Base-by-base conservation (phyloP, 768 basidiomycete species). In the Podaxis pistillaris region DNA sequence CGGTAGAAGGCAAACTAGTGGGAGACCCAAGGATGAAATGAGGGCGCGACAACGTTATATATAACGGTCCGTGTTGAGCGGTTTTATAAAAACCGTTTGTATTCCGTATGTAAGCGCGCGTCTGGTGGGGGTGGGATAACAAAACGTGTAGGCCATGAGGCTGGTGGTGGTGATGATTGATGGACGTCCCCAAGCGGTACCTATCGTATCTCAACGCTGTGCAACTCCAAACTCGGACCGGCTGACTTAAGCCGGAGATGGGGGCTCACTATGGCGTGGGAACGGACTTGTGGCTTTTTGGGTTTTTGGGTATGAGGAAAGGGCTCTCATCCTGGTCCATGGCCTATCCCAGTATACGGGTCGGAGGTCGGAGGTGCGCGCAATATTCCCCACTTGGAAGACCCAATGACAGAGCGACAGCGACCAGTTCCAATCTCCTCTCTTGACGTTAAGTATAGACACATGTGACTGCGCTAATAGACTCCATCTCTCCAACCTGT, bases 81-180 rank as follows among this genome's bases (percentile, higher is more conserved):
- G 52, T 49, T 30, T 24, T 33, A 33, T 46, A 6, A 33, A 33
- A 36, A 46, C 58, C 58, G 63, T 26, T 7, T 53, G 44, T 24
- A 60, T 64, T 64, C 63, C 63, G 63, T 51, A n/a, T 19, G 19
- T 19, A 37, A 30, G 44, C 37, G 60, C 24, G 58, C 51, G 38
- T 41, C 17, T 54, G n/a, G 7, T 30, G 3, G 22, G 3, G 19
- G 9, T 41, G n/a, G n/a, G 26, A 54, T 55, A 53, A 30, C 30
- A 47, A 8, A 62, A 62, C 60, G 60, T 62, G 60, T 54, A 15
- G n/a, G 19, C 5, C 60, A 62, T 62, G 60, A 62, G 60, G 60
- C 60, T 44, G 40, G 3, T 11, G 38, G 15, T 49, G 49, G 12
- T n/a, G 6, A 5, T 37, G 37, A 56, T 40, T 46, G 44, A 19